A percentile compares a stretch with the other conserved stretches of the same genome.
Conservation (phyloP, 2,329 filamentous ascomycete genomes). For the Rhytidhysteron rufulum region DNA sequence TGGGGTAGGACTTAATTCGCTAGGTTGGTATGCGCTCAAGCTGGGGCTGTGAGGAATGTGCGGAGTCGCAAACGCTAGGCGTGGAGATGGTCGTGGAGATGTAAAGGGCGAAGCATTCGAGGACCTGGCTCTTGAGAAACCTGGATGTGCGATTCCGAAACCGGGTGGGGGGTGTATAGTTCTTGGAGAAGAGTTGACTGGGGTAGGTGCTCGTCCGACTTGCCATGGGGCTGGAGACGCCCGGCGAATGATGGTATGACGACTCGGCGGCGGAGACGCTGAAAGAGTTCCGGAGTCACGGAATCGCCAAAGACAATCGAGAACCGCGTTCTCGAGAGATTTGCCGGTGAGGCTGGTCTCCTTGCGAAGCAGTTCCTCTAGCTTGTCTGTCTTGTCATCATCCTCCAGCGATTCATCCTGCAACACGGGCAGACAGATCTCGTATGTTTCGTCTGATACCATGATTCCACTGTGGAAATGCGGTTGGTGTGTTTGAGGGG, state of each 20-base stretch:
- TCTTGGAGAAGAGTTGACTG: slow-evolving; percentile 76
- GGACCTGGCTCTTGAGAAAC: slow-evolving; percentile 72
- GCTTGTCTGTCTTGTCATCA: slow-evolving; percentile 89
- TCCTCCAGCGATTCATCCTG: slow-evolving; percentile 80
- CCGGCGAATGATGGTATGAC: slow-evolving; percentile 84
- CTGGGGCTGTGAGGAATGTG: slow-evolving; percentile 90
- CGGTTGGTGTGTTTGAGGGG: slow-evolving; percentile 2
- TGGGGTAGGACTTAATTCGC: slow-evolving; percentile 70
- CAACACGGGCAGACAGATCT: slow-evolving; percentile 83
- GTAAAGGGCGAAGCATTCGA: slow-evolving; percentile 83
- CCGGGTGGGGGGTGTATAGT: slow-evolving; percentile 78
- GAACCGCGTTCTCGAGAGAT: slow-evolving; percentile 80
- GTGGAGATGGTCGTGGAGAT: slow-evolving; percentile 87
- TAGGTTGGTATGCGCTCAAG: slow-evolving; percentile 94
- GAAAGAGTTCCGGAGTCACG: slow-evolving; percentile 60
- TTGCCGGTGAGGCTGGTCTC: slow-evolving; percentile 72
- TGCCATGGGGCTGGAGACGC: slow-evolving; percentile 94
- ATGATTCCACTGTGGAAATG: slow-evolving; percentile 48
- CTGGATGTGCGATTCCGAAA: slow-evolving; percentile 67
- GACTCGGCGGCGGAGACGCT: slow-evolving; percentile 76
- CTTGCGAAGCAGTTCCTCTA: slow-evolving; percentile 79
- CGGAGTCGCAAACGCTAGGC: slow-evolving; percentile 84
- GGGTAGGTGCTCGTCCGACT: slow-evolving; percentile 68
- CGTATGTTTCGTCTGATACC: slow-evolving; percentile 90
- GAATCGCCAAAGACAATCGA: slow-evolving; percentile 87